Base-by-base conservation (phyloP, 352 stramenopile species). In the Phytophthora ohioensis region DNA sequence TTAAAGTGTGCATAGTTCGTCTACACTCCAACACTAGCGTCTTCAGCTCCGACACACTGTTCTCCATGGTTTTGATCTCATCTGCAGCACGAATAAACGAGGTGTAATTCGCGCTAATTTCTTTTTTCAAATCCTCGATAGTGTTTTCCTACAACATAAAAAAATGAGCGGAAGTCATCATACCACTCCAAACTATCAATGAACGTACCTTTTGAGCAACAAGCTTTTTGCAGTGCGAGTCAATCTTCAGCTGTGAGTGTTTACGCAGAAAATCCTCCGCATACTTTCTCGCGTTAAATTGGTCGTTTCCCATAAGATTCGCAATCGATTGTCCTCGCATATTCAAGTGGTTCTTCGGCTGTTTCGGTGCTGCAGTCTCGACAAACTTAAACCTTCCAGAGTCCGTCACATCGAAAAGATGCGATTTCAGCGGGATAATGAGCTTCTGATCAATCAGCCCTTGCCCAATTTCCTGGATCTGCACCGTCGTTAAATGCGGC, bases 51-150 rank as follows among this genome's bases (percentile, higher is more conserved):
- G 84, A 93, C 6, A 95, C 85, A 53, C 85, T 93, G 63, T 93
- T 94, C 46, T 95, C 88, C 84, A 95, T 94, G 6, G 71, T 88
- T 64, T 92, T 92, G 51, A 92, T 94, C 67, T 95, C 86, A 3
- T 77, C 67, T 7, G 85, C 82, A 8, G 86, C 85, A 4, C 72
- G 76, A 32, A 95, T 92, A 62, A 95, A 95, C 9, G 88, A 90
- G 13, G 79, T 85, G 71, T 95, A 94, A 64, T 92, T 94, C 11
- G 78, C 80, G 39, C 85, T 92, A 58, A 95, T 95, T 53, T 94
- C 86, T 41, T 91, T 76, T 55, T 95, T 94, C 34, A 95, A 69
- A 34, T 91, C 86, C 15, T 94, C 84, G 41, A 93, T 93, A n/a
- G 86, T 94, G 58, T 88, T 84, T 43, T 95, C 85, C 82, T 92